Evolutionary conservation across 108 stramenopile genomes (phyloP).

Genomic region (Skeletonema costatum): DNA sequence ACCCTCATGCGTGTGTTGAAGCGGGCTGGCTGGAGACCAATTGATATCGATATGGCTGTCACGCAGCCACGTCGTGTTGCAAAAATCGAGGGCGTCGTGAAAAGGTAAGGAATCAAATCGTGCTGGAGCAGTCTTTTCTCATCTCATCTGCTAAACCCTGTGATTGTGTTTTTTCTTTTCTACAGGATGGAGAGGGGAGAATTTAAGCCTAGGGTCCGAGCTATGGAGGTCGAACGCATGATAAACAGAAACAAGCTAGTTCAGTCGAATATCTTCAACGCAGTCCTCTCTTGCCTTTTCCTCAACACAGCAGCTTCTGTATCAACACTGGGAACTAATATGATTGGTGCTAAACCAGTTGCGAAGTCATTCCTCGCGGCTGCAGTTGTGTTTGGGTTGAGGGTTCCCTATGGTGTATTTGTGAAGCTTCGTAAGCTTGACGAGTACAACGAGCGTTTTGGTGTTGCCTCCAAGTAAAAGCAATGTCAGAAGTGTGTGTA

Average conservation of each 20-base stretch:
- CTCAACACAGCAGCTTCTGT: constrained; percentile 71
- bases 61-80: constrained; percentile 88
- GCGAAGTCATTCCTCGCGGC: constrained; percentile 61
- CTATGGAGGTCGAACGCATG: constrained; percentile 89
- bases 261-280: constrained; percentile 80
- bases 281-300: constrained; percentile 68
- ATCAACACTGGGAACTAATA: constrained; percentile 61
- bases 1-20: constrained; percentile 80
- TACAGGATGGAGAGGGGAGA: constrained; percentile 88
- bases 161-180: neutral
- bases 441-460: constrained; percentile 80
- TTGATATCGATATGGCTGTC: constrained; percentile 81
- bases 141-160: neutral
- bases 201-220: constrained; percentile 91
- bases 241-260: constrained; percentile 84
- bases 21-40: constrained; percentile 83
- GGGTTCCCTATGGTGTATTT: constrained; percentile 72
- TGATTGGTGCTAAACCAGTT: constrained; percentile 41
- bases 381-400: constrained; percentile 59
- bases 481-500: neutral
- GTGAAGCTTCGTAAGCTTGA: constrained; percentile 72
- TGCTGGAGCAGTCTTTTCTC: neutral
- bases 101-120: constrained; percentile 40
- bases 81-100: constrained; percentile 78
- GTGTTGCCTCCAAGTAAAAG: constrained; percentile 37